Base-by-base conservation (phyloP, 2,329 filamentous ascomycete species). In the Fusarium neocosmosporiellum region DNA sequence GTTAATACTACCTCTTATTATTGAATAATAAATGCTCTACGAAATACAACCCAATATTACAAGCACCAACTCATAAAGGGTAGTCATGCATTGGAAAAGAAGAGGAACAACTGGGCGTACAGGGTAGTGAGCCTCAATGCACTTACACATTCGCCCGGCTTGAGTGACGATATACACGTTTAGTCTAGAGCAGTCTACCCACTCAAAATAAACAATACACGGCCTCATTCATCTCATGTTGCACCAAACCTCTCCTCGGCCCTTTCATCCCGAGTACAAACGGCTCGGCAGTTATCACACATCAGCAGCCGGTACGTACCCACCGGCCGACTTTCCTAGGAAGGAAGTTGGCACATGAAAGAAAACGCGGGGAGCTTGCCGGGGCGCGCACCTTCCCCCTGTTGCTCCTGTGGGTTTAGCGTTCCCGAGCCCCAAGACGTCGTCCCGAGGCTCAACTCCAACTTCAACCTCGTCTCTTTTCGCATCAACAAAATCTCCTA, bases 361-460 rank as follows among this genome's bases (percentile, higher is more conserved):
- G 41, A 71, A 31, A 69, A 61, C 29, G 33, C 43, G 69, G 70
- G 66, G 66, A 63, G 39, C 37, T 48, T 70, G n/a, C 60, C 27
- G 60, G 65, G 66, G 69, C 69, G 60, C 59, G 16, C 18, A 34
- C 33, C 13, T 34, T 39, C 31, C 60, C 29, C 48, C 59, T 48
- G 58, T 58, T 48, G 43, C 46, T 31, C 16, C 18, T 50, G 46
- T 50, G 10, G 46, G 46, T 31, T 50, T 50, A 50, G 27, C 46
- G 27, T 31, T 50, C 46, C 46, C 46, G 46, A 29, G 43, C 14
- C 22, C 37, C 22, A 24, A 46, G 46, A 50, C 65, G 39, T 63
- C 59, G 37, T 70, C 59, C 70, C 66, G 70, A 73, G 70, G 70
- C 66, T 69, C 60, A 72, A 60, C 36, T 66, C 55, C 39, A 66